A percentile compares a stretch with the other conserved stretches of the same genome.
phyloP scores from a whole-genome alignment of 2,329 filamentous ascomycete species.

The Cadophora malorum region DNA sequence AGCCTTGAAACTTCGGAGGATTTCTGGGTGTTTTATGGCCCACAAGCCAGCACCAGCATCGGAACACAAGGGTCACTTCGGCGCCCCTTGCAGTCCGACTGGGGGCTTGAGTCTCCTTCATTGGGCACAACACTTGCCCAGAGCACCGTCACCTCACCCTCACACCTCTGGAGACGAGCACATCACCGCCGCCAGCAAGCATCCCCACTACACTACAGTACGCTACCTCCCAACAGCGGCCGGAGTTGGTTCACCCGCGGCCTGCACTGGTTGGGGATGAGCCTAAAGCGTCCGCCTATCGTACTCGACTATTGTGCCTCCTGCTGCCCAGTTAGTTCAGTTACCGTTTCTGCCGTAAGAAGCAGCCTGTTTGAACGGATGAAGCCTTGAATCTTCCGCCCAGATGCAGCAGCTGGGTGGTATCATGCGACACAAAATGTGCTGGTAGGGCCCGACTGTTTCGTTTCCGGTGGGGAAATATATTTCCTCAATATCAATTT shows the following conservation, averaged over 20 bases:
- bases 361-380: conserved; percentile 35
- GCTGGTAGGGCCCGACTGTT: conserved; percentile 15
- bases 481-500: conserved; percentile 29
- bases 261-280: conserved; percentile 18
- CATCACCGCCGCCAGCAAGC: conserved; percentile 22
- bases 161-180: conserved; percentile 36
- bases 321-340: conserved; percentile 17
- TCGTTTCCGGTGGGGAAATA: conserved; percentile 20
- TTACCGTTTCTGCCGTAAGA: conserved; percentile 22
- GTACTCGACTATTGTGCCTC: conserved; percentile 7
- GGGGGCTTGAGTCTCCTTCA: conserved; percentile 17
- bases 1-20: conserved; percentile 29
- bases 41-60: not conserved
- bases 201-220: not conserved
- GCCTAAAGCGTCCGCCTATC: conserved; percentile 30
- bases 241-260: conserved; percentile 27
- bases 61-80: conserved; percentile 24
- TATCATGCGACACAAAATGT: conserved; percentile 34
- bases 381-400: conserved; percentile 32
- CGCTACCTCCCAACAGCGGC: conserved; percentile 12
- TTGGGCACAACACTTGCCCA: conserved; percentile 23
- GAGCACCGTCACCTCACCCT: not conserved
- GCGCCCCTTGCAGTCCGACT: conserved; percentile 32
- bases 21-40: conserved; percentile 25
- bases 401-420: conserved; percentile 17